Conservation (phyloP, 2,329 filamentous ascomycete species). For the Thielaviopsis euricoi region DNA sequence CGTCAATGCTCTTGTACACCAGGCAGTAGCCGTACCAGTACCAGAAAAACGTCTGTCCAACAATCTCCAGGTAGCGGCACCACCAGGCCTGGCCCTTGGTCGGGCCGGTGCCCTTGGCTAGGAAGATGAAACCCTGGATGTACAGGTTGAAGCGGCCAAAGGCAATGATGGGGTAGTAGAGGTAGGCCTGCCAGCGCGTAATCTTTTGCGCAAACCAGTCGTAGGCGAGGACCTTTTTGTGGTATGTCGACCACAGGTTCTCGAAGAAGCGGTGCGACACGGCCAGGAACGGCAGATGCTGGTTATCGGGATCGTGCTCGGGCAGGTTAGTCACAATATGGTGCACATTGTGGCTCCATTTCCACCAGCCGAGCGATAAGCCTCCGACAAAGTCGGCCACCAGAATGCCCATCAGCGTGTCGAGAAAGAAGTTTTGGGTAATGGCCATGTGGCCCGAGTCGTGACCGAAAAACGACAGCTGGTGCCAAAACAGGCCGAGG, state of each 20-base stretch:
- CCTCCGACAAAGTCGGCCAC: constrained; percentile 84
- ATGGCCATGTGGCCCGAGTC: constrained; percentile 97
- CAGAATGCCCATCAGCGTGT: constrained; percentile 75
- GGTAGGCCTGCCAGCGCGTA: constrained; percentile 59
- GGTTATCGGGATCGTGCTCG: constrained; percentile 91
- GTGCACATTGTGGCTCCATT: constrained; percentile 87
- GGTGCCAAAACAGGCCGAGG: constrained; percentile 80
- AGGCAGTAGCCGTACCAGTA: constrained; percentile 72
- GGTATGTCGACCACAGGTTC: constrained; percentile 63
- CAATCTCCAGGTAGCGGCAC: constrained; percentile 67
- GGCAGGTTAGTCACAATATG: constrained; percentile 91
- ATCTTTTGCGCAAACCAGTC: constrained; percentile 56
- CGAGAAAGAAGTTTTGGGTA: constrained; percentile 72
- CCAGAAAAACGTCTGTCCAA: constrained; percentile 70
- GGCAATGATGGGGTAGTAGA: constrained; percentile 67
- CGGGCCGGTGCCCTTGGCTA: constrained; percentile 53
- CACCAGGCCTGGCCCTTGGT: constrained; percentile 64
- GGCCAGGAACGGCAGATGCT: constrained; percentile 79
- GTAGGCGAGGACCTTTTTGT: constrained; percentile 64
- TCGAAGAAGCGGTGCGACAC: constrained; percentile 67
- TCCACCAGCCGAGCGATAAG: constrained; percentile 92
- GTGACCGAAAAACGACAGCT: constrained; percentile 83
- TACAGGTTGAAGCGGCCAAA: constrained; percentile 84
- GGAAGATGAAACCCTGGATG: constrained; percentile 60
- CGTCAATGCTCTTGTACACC: constrained; percentile 56